Base-by-base conservation (phyloP, 768 basidiomycete genomes). In the Leucocoprinus sp. region DNA sequence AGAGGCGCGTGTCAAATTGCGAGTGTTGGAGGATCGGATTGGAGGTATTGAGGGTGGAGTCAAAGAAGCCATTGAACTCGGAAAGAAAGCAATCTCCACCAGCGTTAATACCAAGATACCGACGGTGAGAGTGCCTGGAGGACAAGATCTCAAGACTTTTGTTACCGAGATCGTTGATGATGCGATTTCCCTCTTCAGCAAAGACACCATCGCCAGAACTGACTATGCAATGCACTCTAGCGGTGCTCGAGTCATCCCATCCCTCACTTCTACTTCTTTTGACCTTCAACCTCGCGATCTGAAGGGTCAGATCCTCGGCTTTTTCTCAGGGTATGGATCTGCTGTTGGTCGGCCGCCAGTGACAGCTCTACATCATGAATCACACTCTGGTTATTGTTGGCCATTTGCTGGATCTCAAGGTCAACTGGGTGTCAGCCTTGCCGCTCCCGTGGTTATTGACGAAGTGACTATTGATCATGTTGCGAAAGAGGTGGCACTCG, bases 401-500 rank as follows among this genome's bases (percentile, higher is more conserved):
- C 89, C 95, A 1, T 91, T 98, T 66, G 67, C 66, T 4, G 93
- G 93, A 0, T 55, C 70, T 14, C 60, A 74, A 38, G 95, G 93
- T 3, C 87, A 88, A 56, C 65, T 98, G 8, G 95, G 90, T 4
- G 81, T 99, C 23, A 69, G 71, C 27, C 78, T 99, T 22, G 80
- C 81, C 2, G 72, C 75, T 4, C 91, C 90, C 8, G 74, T 89
- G 17, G 68, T 71, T 42, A 75, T 97, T 37, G 78, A 82, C 1
- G 76, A 78, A 19, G 65, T 99, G 41, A 87, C 87, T 17, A 76
- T 99, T 47, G 95, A 98, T 57, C 95, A 99, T 60, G 80, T 91
- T 9, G 71, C 92, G 17, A 71, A 66, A 49, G 93, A 95, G 52
- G 69, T 92, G 33, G 85, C 91, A 4, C 78, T 79, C 57, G 89